phyloP scores from a whole-genome alignment of 805 yeast species.

The Spathaspora sp. region DNA sequence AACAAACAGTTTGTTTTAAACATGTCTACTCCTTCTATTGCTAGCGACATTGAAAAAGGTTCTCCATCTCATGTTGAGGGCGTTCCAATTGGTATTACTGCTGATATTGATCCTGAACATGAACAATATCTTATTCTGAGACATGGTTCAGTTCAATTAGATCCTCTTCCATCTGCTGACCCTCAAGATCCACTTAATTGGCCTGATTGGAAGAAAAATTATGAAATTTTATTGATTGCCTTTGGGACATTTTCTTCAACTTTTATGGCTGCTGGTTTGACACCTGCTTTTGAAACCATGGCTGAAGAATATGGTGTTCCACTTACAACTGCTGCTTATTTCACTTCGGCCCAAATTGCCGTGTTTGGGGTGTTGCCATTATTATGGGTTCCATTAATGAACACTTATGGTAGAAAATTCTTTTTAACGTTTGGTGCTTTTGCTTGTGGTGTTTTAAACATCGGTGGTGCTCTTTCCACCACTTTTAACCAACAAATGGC shows the following conservation, averaged over 20 bases:
- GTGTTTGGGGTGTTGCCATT: constrained; percentile 13
- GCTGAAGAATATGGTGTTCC: constrained; percentile 7
- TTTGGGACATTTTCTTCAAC: constrained; percentile 14
- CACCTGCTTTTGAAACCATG: constrained; percentile 12
- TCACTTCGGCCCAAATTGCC: constrained; percentile 13
- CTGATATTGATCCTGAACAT: constrained; percentile 3
- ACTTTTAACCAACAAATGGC: constrained; percentile 12
- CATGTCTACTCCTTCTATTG: constrained; percentile 1
- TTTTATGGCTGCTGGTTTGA: constrained; percentile 16
- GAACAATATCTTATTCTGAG: constrained; percentile 8
- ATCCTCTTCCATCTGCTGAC: constrained; percentile 12
- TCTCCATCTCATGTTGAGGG: constrained; percentile 1
- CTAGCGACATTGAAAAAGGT: constrained; percentile 2
- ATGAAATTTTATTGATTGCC: constrained; percentile 11
- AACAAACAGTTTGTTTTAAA: neutral
- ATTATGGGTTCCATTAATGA: constrained; percentile 15
- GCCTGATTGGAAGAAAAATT: constrained; percentile 10
- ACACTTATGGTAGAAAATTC: constrained; percentile 10
- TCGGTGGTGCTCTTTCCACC: constrained; percentile 11
- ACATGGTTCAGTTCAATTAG: constrained; percentile 12
- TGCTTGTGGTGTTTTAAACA: constrained; percentile 9
- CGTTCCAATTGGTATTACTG: neutral
- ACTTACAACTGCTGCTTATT: constrained; percentile 10
- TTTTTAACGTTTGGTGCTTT: constrained; percentile 10
- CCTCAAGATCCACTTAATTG: constrained; percentile 15